A percentile compares a stretch with the other conserved stretches of the same genome.
phyloP scores from a whole-genome alignment of 495 filamentous ascomycete species.

The Penicillium manginii region DNA sequence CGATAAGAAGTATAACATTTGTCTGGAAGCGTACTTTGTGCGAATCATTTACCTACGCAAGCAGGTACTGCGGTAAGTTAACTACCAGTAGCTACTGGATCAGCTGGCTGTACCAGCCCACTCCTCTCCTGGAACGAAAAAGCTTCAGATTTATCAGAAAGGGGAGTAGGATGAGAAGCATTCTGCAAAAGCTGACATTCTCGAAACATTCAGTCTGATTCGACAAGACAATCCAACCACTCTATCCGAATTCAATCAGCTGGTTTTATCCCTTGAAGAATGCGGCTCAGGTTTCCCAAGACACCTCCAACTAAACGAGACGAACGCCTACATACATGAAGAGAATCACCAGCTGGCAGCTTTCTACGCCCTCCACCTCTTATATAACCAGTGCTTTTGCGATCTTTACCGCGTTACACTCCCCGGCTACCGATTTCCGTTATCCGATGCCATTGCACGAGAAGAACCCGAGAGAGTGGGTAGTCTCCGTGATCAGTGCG shows the following conservation, averaged over 20 bases:
- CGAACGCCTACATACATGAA: not conserved
- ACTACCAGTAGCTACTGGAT: not conserved
- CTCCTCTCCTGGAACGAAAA: too few species aligned
- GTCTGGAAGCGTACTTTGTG: constrained; percentile 6
- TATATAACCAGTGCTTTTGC: too few species aligned
- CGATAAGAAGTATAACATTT: not conserved
- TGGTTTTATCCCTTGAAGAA: not conserved
- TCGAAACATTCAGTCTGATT: not conserved
- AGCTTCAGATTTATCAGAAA: too few species aligned
- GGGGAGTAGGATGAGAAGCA: too few species aligned
- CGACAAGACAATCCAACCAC: not conserved
- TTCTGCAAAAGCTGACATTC: too few species aligned
- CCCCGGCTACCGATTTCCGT: too few species aligned
- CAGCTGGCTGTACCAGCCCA: too few species aligned
- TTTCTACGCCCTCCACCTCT: too few species aligned
- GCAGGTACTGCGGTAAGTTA: not conserved
- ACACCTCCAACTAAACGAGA: not conserved
- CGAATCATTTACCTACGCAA: not conserved
- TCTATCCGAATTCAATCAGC: not conserved
- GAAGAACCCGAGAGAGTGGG: too few species aligned
- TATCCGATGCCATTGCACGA: too few species aligned
- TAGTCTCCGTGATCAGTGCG: too few species aligned
- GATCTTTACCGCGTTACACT: too few species aligned
- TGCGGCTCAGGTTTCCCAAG: not conserved
- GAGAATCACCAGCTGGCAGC: not conserved